Evolutionary conservation across 1,284 basidiomycete species (phyloP).

Genomic region (Chondrostereum purpureum): DNA sequence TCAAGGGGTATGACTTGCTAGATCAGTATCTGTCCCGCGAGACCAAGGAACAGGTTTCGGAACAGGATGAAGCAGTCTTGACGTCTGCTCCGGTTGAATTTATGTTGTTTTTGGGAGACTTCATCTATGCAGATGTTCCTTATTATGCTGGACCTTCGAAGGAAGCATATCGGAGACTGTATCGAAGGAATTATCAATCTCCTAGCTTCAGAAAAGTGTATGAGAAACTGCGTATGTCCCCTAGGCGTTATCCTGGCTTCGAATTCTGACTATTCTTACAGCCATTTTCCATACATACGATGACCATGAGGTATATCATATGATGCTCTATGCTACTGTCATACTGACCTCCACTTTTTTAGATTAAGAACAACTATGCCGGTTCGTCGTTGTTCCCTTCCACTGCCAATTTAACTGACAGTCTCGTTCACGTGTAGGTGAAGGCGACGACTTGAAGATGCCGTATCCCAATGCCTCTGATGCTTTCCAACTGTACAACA

Average conservation of each 20-base stretch:
- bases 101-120: constrained; percentile 64
- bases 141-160: constrained; percentile 48
- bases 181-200: constrained; percentile 60
- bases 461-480: constrained; percentile 55
- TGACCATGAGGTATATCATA: constrained; percentile 54
- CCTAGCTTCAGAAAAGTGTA: constrained; percentile 61
- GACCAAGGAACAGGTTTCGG: no score
- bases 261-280: constrained; percentile 19
- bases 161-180: constrained; percentile 56
- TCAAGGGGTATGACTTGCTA: constrained; percentile 66
- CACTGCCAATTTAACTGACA: no score
- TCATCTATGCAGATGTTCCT: constrained; percentile 76
- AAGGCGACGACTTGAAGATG: constrained; percentile 43
- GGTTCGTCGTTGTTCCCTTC: not conserved
- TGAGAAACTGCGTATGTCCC: constrained; percentile 55
- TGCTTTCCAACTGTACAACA: constrained; percentile 67
- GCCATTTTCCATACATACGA: constrained; percentile 61
- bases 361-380: constrained; percentile 59
- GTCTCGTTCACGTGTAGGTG: constrained; percentile 30
- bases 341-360: constrained; percentile 3
- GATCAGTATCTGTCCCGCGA: constrained; percentile 39
- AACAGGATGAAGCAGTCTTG: constrained; percentile 1
- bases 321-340: not conserved
- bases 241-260: not conserved
- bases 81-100: constrained; percentile 36